Percentiles rank a stretch among this genome's conserved stretches.
phyloP scores from a whole-genome alignment of 805 yeast species.

The Candida railenensis region DNA sequence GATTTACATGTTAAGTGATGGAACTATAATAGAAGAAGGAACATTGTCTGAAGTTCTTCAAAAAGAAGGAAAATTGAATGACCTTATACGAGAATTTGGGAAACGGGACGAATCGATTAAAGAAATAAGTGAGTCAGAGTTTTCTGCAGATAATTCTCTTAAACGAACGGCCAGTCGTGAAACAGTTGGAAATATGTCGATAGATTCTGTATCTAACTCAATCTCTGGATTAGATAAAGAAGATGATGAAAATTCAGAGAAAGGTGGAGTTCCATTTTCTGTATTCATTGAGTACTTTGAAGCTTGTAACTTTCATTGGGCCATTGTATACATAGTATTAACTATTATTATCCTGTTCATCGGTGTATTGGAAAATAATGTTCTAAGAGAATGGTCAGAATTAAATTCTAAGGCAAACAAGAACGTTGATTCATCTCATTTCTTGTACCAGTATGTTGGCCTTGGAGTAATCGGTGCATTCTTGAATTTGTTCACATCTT shows the following conservation, averaged over 20 bases:
- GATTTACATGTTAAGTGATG: constrained; percentile 27
- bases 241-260: constrained; percentile 37
- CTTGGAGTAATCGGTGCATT: constrained; percentile 28
- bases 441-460: constrained; percentile 22
- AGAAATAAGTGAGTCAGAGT: constrained; percentile 19
- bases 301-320: constrained; percentile 29
- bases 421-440: constrained; percentile 24
- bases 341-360: constrained; percentile 17
- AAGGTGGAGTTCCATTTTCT: constrained; percentile 27
- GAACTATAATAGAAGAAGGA: constrained; percentile 40
- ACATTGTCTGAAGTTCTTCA: constrained; percentile 49
- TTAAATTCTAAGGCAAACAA: constrained; percentile 19
- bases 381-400: constrained; percentile 38
- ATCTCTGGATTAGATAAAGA: constrained; percentile 10
- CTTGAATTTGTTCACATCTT: constrained; percentile 22
- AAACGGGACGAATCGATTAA: constrained; percentile 25
- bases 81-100: constrained; percentile 33
- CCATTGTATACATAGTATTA: constrained; percentile 22
- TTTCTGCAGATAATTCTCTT: constrained; percentile 8
- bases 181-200: constrained; percentile 23
- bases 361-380: constrained; percentile 21
- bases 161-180: constrained; percentile 1
- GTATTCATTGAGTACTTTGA: constrained; percentile 27
- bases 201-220: constrained; percentile 31
- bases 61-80: constrained; percentile 33